Base-by-base conservation (phyloP, 2,329 filamentous ascomycete species). In the Achaetomium macrosporum region DNA sequence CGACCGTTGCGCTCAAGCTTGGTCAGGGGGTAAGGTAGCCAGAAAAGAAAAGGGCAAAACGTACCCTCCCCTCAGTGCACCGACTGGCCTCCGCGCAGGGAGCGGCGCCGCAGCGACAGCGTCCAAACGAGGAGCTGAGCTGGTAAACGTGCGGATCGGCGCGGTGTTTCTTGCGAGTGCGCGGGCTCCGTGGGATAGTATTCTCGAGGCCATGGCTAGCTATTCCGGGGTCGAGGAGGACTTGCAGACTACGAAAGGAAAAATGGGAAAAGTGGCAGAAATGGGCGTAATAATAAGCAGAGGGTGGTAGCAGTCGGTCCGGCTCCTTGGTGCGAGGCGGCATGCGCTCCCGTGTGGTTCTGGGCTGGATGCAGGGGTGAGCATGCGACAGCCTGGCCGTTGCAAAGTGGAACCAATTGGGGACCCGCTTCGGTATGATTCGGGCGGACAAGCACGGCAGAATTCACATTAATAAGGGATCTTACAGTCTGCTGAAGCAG, bases 1-100 rank as follows among this genome's bases (percentile, higher is more conserved):
- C 30, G 20, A 16, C 19, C 15, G 29, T 12, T 20, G 17, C 6
- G 7, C 8, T 10, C 11, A 11, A 41, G 9, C 16, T 41, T 3
- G 7, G 10, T 8, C 33, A 25, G 40, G 19, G 29, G 10, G 13
- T 2, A 25, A 31, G 10, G 40, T 11, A 13, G 4, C 31, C 12
- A 35, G 35, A 33, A 6, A 39, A n/a, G 16, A 4, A 31, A 17
- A 31, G 25, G 7, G 35, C 8, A 31, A 47, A 41, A 73, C 79
- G 67, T 63, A 83, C 80, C 80, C 79, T 71, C 78, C 78, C 45
- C 80, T 77, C 67, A 83, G 81, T 55, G 80, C 80, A 60, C 80
- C 80, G 55, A 83, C 71, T 42, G 80, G 80, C 69, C 76, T 80
- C 63, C 77, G 74, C 50, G 76, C 73, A n/a, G 78, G 78, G 55